Percentiles rank a stretch among this genome's conserved stretches.
These are phyloP conservation scores for Suaeda aralocaspica DNA, from an alignment of 148 eudicot genomes.

Conservation along the genomic window DNA sequence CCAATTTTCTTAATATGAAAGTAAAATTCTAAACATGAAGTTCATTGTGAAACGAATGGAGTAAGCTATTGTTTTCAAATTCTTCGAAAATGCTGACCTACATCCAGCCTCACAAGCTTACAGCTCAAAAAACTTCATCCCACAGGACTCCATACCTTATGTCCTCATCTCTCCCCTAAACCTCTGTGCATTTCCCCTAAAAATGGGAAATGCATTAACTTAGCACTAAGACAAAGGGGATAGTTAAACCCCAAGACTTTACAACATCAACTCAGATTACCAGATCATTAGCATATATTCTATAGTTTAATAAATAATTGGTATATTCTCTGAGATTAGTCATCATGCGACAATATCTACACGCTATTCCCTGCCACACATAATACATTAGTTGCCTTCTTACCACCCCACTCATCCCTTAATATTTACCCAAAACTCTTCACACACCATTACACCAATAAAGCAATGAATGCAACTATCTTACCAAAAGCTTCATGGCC, in stretches of 20 bases:
- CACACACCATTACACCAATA: no score
- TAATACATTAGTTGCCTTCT: neutral
- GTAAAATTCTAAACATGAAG: no score
- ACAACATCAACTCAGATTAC: neutral
- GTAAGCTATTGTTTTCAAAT: no score
- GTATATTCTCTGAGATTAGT: conserved; percentile 1
- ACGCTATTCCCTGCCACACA: neutral
- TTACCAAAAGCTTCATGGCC: neutral
- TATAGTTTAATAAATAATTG: neutral
- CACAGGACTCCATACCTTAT: neutral
- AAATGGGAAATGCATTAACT: neutral
- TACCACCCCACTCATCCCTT: neutral
- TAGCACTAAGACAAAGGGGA: neutral
- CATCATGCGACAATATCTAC: neutral
- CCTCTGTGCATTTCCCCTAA: no score
- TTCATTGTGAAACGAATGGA: no score
- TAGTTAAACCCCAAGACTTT: neutral
- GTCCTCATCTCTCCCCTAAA: no score
- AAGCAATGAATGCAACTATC: neutral
- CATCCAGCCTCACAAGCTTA: no score
- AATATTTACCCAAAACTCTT: neutral
- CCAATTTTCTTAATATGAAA: no score
- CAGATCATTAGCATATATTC: neutral
- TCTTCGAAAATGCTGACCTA: no score
- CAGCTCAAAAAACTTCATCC: no score